Conservation (phyloP, 1,284 basidiomycete genomes). For the Cryptococcus maquisensis region DNA sequence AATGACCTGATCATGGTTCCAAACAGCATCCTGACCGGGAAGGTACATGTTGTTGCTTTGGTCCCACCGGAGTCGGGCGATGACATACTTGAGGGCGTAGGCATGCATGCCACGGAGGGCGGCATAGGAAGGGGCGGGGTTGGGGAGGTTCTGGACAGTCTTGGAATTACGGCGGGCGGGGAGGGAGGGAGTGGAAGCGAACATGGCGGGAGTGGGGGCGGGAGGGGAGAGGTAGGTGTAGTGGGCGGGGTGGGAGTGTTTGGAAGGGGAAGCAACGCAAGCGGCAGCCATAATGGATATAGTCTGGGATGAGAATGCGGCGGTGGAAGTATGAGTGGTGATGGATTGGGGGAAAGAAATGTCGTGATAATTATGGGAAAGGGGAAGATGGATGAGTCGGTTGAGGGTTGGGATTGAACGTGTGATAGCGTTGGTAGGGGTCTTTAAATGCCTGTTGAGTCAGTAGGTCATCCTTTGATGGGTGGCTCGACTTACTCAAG, state of each 20-base stretch:
- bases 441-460: not conserved
- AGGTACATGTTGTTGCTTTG: slow-evolving; percentile 31
- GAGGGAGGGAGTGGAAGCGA: not conserved
- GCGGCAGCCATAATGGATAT: slow-evolving; percentile 8
- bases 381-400: not conserved
- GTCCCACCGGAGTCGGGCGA: slow-evolving; percentile 35
- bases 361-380: not conserved
- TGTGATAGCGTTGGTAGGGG: not conserved
- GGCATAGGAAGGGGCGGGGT: slow-evolving; percentile 20
- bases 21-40: slow-evolving; percentile 26
- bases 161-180: not conserved
- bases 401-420: not conserved
- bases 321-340: not conserved
- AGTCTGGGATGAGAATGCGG: not conserved
- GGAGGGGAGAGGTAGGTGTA: slow-evolving; percentile 9
- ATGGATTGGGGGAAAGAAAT: not conserved
- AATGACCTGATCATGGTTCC: slow-evolving; percentile 26
- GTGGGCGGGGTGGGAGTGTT: slow-evolving; percentile 11
- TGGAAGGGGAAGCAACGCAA: slow-evolving; percentile 5
- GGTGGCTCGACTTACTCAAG: not conserved
- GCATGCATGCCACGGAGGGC: slow-evolving; percentile 29
- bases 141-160: not conserved
- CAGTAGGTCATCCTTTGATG: not conserved
- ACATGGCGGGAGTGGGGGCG: slow-evolving; percentile 6
- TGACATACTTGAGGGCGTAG: slow-evolving; percentile 24